Percentiles rank a stretch among this genome's conserved stretches.
These are phyloP conservation scores for Arthrobotrys sinensis DNA, from an alignment of 2,329 filamentous ascomycete genomes.

Conservation along the genomic window DNA sequence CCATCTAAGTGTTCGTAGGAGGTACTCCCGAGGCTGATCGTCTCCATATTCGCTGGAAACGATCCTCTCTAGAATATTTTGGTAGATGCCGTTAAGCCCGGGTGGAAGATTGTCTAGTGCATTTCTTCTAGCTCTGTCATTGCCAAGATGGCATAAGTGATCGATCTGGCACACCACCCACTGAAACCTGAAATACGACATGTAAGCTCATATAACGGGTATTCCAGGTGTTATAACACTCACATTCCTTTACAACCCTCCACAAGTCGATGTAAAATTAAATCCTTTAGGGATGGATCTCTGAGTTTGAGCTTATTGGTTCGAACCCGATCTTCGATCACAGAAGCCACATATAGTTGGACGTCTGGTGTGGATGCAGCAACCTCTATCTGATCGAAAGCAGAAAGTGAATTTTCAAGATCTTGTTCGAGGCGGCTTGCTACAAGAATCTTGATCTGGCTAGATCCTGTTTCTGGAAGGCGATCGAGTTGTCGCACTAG, in stretches of 20 bases:
- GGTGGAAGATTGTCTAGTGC: slow-evolving; percentile 17
- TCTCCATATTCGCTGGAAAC: not conserved
- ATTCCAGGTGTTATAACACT: not conserved
- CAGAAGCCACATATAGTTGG: slow-evolving; percentile 1
- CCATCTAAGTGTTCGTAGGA: slow-evolving; percentile 5
- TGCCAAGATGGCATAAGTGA: slow-evolving; percentile 14
- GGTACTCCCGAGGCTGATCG: not conserved
- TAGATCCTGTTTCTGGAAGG: not conserved
- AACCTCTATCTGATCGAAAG: not conserved
- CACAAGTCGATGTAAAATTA: not conserved
- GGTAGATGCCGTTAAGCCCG: not conserved
- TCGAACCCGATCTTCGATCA: slow-evolving; percentile 1
- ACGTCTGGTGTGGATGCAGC: not conserved
- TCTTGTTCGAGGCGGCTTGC: slow-evolving; percentile 6
- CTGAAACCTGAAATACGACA: not conserved
- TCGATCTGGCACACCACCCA: slow-evolving; percentile 20
- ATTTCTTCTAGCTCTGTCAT: not conserved
- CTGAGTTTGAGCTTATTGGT: not conserved
- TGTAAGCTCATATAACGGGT: not conserved
- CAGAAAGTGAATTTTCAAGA: not conserved
- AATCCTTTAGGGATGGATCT: not conserved
- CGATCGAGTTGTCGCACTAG: not conserved
- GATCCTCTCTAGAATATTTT: not conserved
- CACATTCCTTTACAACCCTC: slow-evolving; percentile 11
- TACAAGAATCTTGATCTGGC: slow-evolving; percentile 8